Base-by-base conservation (phyloP, 495 filamentous ascomycete genomes). In the Amorphotheca resinae region DNA sequence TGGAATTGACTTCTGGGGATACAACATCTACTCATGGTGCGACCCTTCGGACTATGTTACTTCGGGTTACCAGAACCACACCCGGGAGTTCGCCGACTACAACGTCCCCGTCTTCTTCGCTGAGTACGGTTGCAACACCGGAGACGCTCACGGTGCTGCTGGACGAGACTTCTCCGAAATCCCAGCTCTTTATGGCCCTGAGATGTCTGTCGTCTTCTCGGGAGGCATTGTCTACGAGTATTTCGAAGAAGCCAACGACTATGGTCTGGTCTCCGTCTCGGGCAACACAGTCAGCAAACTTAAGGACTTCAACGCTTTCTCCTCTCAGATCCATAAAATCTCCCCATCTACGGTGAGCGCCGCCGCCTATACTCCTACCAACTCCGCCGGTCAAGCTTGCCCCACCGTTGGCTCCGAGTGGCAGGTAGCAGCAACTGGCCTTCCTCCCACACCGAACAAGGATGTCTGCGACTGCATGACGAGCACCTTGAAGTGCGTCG, bases 151-250 rank as follows among this genome's bases (percentile, higher is more conserved):
- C 9, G 78, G 67, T 41, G 76, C 53, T 15, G 64, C 59, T 1
- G 65, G 65, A 12, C 45, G 55, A 12, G 70, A 75, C 9, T 85
- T 85, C 60, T 70, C 68, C 21, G 80, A 85, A 45, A 76, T 84
- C 12, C 47, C 41, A 3, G 63, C 72, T 21, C 64, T 86, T 3
- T 87, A 73, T 55, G 73, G 75, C 2, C 46, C 59, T 3, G 40
- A 72, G 3, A 85, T 87, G 81, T 65, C 64, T 11, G 39, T 51
- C 9, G 73, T 82, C 35, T 84, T 77, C 72, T 84, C 79, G 12
- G 82, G 82, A 44, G 82, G 80, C 46, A 76, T 85, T 48, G 74
- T 83, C 18, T 84, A 80, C 61, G 79, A 82, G 69, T 85, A 83
- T 59, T 84, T 83, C 67, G 64, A 84, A 50, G 74, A 76, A 44